Percentiles rank a stretch among this genome's conserved stretches.
These are phyloP conservation scores for Rubus parviflorus DNA, from an alignment of 306 rosid genomes.

Conservation along the genomic window DNA sequence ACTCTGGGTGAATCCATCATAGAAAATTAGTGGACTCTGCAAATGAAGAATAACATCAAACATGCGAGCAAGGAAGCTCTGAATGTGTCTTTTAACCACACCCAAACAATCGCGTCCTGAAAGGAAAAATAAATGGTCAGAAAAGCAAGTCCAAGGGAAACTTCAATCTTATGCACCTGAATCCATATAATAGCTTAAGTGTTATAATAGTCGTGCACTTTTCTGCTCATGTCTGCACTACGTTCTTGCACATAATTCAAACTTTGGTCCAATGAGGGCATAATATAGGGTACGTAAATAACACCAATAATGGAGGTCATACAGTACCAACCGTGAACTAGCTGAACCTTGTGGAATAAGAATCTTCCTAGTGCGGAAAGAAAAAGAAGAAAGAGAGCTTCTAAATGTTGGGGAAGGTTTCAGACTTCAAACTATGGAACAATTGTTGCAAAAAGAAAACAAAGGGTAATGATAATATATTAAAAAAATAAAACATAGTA, in stretches of 20 bases:
- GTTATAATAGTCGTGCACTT: background rate
- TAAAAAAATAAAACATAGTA: too few relatives aligned
- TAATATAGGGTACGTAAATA: background rate
- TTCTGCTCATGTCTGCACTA: background rate
- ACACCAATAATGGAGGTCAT: background rate
- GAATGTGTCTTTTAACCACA: conserved; percentile 77
- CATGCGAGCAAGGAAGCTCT: conserved; percentile 53
- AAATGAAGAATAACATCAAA: conserved; percentile 76
- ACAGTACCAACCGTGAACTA: background rate
- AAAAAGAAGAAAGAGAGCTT: too few relatives aligned
- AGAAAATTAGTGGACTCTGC: conserved; percentile 62
- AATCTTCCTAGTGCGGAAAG: too few relatives aligned
- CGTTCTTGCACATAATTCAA: background rate
- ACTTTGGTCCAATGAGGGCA: background rate
- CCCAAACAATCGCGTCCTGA: conserved; percentile 62
- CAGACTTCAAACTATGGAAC: too few relatives aligned
- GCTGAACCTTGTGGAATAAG: background rate
- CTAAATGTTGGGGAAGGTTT: too few relatives aligned
- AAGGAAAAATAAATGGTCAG: conserved; percentile 31
- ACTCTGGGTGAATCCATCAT: conserved; percentile 35
- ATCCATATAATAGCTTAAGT: background rate
- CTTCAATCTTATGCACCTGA: background rate
- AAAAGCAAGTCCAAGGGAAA: conserved; percentile 1
- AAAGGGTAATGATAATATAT: too few relatives aligned
- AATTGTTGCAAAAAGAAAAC: too few relatives aligned